A percentile compares a stretch with the other conserved stretches of the same genome.
Conservation (phyloP, 2,329 filamentous ascomycete genomes). For the Cercospora sp. region DNA sequence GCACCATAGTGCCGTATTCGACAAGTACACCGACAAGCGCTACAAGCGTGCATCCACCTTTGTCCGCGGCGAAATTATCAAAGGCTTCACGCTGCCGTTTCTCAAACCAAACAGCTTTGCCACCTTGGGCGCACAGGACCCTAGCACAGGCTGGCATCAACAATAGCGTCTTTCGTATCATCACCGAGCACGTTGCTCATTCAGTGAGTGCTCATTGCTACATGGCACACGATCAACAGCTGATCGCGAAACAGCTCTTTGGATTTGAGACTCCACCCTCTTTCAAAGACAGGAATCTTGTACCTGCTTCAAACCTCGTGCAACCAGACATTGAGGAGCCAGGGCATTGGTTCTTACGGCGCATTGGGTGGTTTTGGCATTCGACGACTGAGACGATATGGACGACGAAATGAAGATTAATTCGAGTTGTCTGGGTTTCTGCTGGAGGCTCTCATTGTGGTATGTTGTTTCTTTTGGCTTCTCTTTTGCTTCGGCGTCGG, state of each 20-base stretch:
- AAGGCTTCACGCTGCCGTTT: slow-evolving; percentile 57
- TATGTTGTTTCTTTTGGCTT: slow-evolving; percentile 25
- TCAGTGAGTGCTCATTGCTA: slow-evolving; percentile 12
- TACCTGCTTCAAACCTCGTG: slow-evolving; percentile 20
- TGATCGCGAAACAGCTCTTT: slow-evolving; percentile 18
- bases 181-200: slow-evolving; percentile 4
- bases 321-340: slow-evolving; percentile 21
- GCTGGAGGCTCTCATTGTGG: slow-evolving; percentile 26
- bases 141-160: slow-evolving; percentile 20
- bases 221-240: not conserved
- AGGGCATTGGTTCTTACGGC: slow-evolving; percentile 23
- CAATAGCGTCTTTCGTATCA: slow-evolving; percentile 17
- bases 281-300: slow-evolving; percentile 19
- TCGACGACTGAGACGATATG: slow-evolving; percentile 29
- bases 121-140: slow-evolving; percentile 26
- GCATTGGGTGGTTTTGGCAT: slow-evolving; percentile 23
- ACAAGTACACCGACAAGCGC: slow-evolving; percentile 86
- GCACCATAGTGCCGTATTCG: slow-evolving; percentile 84
- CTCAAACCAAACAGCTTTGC: slow-evolving; percentile 16
- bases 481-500: slow-evolving; percentile 18
- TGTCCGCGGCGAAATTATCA: slow-evolving; percentile 72
- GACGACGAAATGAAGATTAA: slow-evolving; percentile 31
- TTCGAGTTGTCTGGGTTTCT: slow-evolving; percentile 23
- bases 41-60: slow-evolving; percentile 83
- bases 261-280: slow-evolving; percentile 22